These are phyloP conservation scores for Cytospora mali DNA, from an alignment of 2,329 filamentous ascomycete genomes.

Conservation along the genomic window DNA sequence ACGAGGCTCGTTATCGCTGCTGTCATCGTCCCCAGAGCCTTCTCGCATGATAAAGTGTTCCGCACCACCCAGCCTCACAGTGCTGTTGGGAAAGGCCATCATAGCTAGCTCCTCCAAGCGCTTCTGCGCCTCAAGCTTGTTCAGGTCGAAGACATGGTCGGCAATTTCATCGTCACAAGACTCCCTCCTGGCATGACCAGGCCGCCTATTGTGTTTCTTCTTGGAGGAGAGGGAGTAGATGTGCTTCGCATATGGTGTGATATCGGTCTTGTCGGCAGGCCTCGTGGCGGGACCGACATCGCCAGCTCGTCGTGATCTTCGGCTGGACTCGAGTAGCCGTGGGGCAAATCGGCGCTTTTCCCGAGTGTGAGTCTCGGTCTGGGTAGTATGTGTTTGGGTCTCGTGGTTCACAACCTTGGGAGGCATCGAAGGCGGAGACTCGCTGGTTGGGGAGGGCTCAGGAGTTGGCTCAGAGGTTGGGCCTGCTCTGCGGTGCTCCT, in stretches of 20 bases:
- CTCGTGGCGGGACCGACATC: constrained; percentile 65
- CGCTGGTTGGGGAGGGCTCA: constrained; percentile 56
- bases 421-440: constrained; percentile 43
- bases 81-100: constrained; percentile 75
- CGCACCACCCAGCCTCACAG: constrained; percentile 68
- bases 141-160: constrained; percentile 76
- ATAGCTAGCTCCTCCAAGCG: constrained; percentile 78
- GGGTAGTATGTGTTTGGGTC: constrained; percentile 14
- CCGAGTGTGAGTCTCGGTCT: constrained; percentile 29
- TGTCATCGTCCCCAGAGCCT: constrained; percentile 60
- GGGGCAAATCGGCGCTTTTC: constrained; percentile 66
- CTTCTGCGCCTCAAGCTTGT: constrained; percentile 77
- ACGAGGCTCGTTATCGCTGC: constrained; percentile 35
- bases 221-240: constrained; percentile 56
- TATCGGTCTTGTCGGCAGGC: constrained; percentile 72
- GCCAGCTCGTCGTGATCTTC: constrained; percentile 68
- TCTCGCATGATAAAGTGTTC: constrained; percentile 71
- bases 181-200: constrained; percentile 60
- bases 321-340: constrained; percentile 79
- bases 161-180: constrained; percentile 75
- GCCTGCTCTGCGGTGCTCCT: constrained; percentile 54
- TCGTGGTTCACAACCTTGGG: constrained; percentile 23
- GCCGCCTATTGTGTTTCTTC: constrained; percentile 43
- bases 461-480: constrained; percentile 54
- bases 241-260: constrained; percentile 64